Evolutionary conservation across 371 early-diverging fungal genomes (phyloP).

Genomic region (Furculomyces boomerangus): DNA sequence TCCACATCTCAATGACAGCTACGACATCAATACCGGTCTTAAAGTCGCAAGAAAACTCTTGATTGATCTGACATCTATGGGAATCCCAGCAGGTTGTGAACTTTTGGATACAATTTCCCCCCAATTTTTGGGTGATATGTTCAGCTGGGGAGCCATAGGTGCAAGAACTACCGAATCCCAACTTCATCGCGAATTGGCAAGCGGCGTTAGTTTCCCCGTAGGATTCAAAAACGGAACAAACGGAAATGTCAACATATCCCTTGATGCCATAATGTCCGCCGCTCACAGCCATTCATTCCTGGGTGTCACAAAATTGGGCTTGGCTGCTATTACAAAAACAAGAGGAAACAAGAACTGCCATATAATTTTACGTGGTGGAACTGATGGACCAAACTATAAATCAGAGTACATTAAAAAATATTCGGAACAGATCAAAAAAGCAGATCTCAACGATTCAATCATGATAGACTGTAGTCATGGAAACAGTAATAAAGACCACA

Average conservation of each 20-base stretch:
- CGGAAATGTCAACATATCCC: conserved; percentile 69
- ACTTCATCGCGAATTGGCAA: conserved; percentile 84
- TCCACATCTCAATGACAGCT: conserved; percentile 61
- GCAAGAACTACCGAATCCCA: conserved; percentile 88
- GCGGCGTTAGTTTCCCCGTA: conserved; percentile 82
- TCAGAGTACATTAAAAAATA: conserved; percentile 40
- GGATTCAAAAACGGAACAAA: conserved; percentile 93
- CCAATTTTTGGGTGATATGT: conserved; percentile 79
- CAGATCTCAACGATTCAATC: conserved; percentile 37
- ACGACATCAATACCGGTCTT: conserved; percentile 79
- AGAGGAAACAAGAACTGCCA: conserved; percentile 71
- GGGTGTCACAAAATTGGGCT: conserved; percentile 83
- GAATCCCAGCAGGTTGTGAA: conserved; percentile 76
- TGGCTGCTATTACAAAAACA: conserved; percentile 75
- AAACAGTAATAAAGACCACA: conserved; percentile 56
- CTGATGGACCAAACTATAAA: conserved; percentile 74
- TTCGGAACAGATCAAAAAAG: conserved; percentile 37
- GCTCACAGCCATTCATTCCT: conserved; percentile 73
- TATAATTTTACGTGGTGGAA: conserved; percentile 79
- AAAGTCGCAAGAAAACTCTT: conserved; percentile 65
- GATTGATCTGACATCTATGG: conserved; percentile 48
- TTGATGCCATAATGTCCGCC: conserved; percentile 84
- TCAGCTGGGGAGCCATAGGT: conserved; percentile 90
- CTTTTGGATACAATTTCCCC: conserved; percentile 88
- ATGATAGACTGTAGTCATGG: conserved; percentile 95